phyloP scores from a whole-genome alignment of 495 filamentous ascomycete species.

The Daldinia childiae region DNA sequence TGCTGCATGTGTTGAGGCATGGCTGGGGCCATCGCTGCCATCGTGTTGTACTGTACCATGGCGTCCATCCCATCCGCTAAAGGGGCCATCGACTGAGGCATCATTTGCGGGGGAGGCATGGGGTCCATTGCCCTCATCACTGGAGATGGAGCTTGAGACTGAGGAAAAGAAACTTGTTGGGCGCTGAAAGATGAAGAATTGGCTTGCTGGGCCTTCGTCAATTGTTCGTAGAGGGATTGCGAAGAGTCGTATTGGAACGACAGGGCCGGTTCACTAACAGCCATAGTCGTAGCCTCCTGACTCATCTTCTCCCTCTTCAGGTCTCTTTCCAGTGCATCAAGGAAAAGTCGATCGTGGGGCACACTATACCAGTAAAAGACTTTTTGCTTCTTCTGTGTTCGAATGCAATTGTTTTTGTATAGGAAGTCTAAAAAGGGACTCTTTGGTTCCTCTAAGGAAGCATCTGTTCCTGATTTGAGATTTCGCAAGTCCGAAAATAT shows the following conservation, averaged over 20 bases:
- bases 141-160: conserved; percentile 79
- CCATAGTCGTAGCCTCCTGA: conserved; percentile 95
- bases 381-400: conserved; percentile 99
- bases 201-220: conserved; percentile 98
- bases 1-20: conserved; percentile 72
- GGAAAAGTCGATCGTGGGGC: conserved; percentile 95
- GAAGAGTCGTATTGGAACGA: conserved; percentile 99
- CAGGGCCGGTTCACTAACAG: conserved; percentile 93
- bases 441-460: conserved; percentile 98
- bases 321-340: conserved; percentile 96
- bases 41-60: conserved; percentile 77
- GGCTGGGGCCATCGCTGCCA: conserved; percentile 64
- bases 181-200: conserved; percentile 95
- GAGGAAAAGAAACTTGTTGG: conserved; percentile 80
- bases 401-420: conserved; percentile 99
- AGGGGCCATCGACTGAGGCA: conserved; percentile 82
- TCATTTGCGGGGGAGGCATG: conserved; percentile 75
- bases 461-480: conserved; percentile 96
- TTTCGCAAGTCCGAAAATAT: conserved; percentile 99
- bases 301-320: conserved; percentile 99
- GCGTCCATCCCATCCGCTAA: conserved; percentile 81
- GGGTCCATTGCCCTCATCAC: conserved; percentile 87
- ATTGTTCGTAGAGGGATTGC: conserved; percentile 97
- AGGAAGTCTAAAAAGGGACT: conserved; percentile 97
- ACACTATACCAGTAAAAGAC: conserved; percentile 99